Percentiles rank a stretch among this genome's conserved stretches.
phyloP scores from a whole-genome alignment of 305 asterid genomes.

The Caryopteris hybrid region DNA sequence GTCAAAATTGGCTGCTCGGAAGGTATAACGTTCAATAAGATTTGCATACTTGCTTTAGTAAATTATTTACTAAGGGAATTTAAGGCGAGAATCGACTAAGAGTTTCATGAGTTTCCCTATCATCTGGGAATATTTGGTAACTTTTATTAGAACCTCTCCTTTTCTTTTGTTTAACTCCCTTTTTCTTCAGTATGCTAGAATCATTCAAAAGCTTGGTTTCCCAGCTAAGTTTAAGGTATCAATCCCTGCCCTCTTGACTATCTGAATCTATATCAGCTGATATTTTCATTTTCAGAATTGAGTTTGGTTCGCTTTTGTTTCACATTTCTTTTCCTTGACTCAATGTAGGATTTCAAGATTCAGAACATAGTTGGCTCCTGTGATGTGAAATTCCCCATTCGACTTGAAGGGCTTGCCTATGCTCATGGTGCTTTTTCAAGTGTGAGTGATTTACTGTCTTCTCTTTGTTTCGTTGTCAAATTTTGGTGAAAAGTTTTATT shows the following conservation, averaged over 20 bases:
- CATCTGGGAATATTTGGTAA: background rate
- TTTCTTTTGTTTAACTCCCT: background rate
- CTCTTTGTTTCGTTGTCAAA: background rate
- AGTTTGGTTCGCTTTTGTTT: background rate
- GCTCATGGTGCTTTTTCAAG: conserved; percentile 89
- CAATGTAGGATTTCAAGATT: conserved; percentile 73
- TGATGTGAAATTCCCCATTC: conserved; percentile 81
- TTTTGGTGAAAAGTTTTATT: background rate
- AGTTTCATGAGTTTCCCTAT: background rate
- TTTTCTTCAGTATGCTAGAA: conserved; percentile 60
- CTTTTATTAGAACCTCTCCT: background rate
- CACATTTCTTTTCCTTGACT: background rate
- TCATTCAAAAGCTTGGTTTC: conserved; percentile 76
- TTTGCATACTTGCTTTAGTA: background rate
- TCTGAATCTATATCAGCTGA: background rate
- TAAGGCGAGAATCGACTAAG: background rate
- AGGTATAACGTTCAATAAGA: conserved; percentile 33
- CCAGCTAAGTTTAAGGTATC: conserved; percentile 63
- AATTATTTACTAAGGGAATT: background rate
- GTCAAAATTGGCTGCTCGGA: conserved; percentile 69
- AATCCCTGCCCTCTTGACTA: background rate
- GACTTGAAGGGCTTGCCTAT: conserved; percentile 84
- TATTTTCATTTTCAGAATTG: background rate
- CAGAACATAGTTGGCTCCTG: conserved; percentile 83
- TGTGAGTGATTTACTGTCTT: conserved; percentile 37